Conservation (phyloP, 1,284 basidiomycete genomes). For the Sporisorium reilianum region DNA sequence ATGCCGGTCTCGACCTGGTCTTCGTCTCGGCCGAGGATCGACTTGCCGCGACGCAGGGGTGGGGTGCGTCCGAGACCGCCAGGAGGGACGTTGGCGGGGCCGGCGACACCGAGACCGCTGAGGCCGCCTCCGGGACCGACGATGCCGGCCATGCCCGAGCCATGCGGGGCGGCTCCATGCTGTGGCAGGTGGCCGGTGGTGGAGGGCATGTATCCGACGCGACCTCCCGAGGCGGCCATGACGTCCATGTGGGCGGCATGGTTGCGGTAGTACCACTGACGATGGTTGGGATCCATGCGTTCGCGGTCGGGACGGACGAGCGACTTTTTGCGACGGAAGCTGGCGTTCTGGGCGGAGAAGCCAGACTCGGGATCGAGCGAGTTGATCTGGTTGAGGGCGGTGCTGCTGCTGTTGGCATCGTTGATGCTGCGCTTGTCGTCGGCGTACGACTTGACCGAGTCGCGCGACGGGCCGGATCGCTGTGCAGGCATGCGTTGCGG, state of each 20-base stretch:
- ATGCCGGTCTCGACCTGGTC: slow-evolving; percentile 68
- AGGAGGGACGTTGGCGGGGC: slow-evolving; percentile 53
- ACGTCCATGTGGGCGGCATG: slow-evolving; percentile 82
- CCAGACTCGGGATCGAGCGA: slow-evolving; percentile 61
- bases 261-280: slow-evolving; percentile 93
- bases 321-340: slow-evolving; percentile 84
- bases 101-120: slow-evolving; percentile 65
- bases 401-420: slow-evolving; percentile 49
- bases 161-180: slow-evolving; percentile 64
- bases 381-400: slow-evolving; percentile 41
- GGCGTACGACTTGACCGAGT: slow-evolving; percentile 53
- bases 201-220: slow-evolving; percentile 67
- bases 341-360: slow-evolving; percentile 53
- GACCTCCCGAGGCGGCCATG: slow-evolving; percentile 51
- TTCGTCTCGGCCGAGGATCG: slow-evolving; percentile 67
- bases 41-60: slow-evolving; percentile 66
- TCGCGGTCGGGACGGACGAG: slow-evolving; percentile 93
- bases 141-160: slow-evolving; percentile 50
- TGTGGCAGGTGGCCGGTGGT: slow-evolving; percentile 67
- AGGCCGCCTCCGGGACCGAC: slow-evolving; percentile 66
- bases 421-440: slow-evolving; percentile 52
- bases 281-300: slow-evolving; percentile 93
- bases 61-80: slow-evolving; percentile 58
- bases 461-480: slow-evolving; percentile 50
- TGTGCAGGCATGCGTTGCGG: slow-evolving; percentile 40